A percentile compares a stretch with the other conserved stretches of the same genome.
Conservation (phyloP, 2,329 filamentous ascomycete genomes). For the Aspergillus ochraceus region DNA sequence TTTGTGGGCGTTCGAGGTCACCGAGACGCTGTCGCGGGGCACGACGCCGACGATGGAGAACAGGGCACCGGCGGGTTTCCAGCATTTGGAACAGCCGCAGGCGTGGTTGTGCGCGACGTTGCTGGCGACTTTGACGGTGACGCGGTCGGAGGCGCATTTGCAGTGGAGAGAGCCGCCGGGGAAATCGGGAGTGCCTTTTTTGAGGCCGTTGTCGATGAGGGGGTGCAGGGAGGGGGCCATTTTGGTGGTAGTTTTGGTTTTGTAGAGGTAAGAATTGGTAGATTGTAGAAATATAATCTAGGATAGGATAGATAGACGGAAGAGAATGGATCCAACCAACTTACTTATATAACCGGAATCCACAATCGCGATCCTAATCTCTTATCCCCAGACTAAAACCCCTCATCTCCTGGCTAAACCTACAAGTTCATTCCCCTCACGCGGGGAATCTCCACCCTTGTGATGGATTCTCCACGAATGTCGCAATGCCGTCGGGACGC, state of each 20-base stretch:
- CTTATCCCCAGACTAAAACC: too few relatives aligned
- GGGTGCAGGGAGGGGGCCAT: constrained; percentile 57
- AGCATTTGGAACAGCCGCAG: constrained; percentile 72
- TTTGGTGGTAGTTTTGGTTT: not conserved
- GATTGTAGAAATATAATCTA: not conserved
- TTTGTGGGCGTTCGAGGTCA: constrained; percentile 61
- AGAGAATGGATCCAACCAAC: too few relatives aligned
- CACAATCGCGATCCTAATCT: too few relatives aligned
- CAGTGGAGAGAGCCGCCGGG: constrained; percentile 63
- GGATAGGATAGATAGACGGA: too few relatives aligned
- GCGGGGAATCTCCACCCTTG: too few relatives aligned
- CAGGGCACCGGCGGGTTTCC: constrained; percentile 64
- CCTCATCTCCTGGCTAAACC: too few relatives aligned
- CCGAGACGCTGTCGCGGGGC: constrained; percentile 53
- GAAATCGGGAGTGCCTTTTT: constrained; percentile 56
- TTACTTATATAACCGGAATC: too few relatives aligned
- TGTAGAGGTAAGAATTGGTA: not conserved
- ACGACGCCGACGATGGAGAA: constrained; percentile 66
- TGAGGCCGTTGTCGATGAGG: constrained; percentile 61
- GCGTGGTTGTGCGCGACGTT: constrained; percentile 69
- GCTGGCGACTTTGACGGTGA: constrained; percentile 58
- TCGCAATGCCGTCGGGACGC: not conserved
- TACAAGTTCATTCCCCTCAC: not conserved
- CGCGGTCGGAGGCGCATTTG: constrained; percentile 56
- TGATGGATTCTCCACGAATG: too few relatives aligned